Evolutionary conservation across 306 rosid genomes (phyloP).

Genomic region (Leucaena leucocephala): DNA sequence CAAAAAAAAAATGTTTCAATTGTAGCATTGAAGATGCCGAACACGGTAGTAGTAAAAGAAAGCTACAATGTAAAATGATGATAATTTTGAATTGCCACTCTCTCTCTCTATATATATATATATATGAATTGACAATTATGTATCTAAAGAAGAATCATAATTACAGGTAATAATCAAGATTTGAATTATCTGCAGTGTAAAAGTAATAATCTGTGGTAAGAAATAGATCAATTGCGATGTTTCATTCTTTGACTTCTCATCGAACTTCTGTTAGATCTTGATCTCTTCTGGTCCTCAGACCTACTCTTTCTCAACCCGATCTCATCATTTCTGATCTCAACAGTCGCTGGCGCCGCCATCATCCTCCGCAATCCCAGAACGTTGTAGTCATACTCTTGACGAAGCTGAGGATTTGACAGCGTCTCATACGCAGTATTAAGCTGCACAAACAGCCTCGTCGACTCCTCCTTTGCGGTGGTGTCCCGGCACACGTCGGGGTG

Average conservation of each 20-base stretch:
- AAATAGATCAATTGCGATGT: slow-evolving; percentile 8
- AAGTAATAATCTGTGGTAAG: not conserved
- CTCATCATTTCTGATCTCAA: not conserved
- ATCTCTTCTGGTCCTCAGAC: slow-evolving; percentile 56
- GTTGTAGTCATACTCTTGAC: slow-evolving; percentile 52
- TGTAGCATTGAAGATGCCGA: not conserved
- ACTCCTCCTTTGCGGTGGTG: slow-evolving; percentile 50
- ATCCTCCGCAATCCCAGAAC: slow-evolving; percentile 38
- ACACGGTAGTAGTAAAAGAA: not conserved
- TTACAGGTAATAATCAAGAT: not conserved
- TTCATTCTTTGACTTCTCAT: slow-evolving; percentile 47
- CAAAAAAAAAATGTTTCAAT: not conserved
- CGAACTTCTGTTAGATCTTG: slow-evolving; percentile 45
- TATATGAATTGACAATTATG: no score
- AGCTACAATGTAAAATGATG: not conserved
- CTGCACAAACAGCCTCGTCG: slow-evolving; percentile 53
- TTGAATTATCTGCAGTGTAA: not conserved
- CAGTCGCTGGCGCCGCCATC: not conserved
- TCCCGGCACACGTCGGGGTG: slow-evolving; percentile 74
- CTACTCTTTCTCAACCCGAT: slow-evolving; percentile 21
- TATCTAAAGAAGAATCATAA: not conserved
- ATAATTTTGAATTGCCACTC: not conserved
- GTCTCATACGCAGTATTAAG: slow-evolving; percentile 68
- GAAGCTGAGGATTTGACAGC: slow-evolving; percentile 56
- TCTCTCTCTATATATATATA: no score